Base-by-base conservation (phyloP, 805 yeast genomes). In the Candida chilensis region DNA sequence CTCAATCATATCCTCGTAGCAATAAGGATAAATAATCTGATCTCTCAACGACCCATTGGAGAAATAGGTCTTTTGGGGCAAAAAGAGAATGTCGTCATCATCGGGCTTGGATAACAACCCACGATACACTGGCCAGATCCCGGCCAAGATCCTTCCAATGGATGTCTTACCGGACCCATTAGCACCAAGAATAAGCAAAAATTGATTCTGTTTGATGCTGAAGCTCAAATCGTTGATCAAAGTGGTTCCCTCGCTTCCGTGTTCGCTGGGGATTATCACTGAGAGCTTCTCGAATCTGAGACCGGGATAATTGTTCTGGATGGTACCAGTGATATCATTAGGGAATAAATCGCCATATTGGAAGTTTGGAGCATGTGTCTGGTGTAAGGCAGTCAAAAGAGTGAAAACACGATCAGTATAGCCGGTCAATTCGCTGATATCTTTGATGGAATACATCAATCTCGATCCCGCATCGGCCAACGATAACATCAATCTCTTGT, bases 381-480 rank as follows among this genome's bases (percentile, higher is more conserved):
- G 73, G 55, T 88, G 96, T 35, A 88, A 61, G 17, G 77, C 76
- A n/a, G 81, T 65, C 32, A 88, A 59, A 30, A 88, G 61, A 13
- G 74, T 71, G 57, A 84, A 88, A 4, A 88, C 81, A 39, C 96
- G 61, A 43, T 85, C 90, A 1, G 96, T 85, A 48, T 83, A 81
- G 9, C 96, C 96, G 1, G 95, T 83, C 32, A 88, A 67, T 50
- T 79, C 88, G n/a, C 92, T 81, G 15, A 88, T 70, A 53, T 87
- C 96, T 51, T 88, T 88, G 41, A 87, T 82, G 2, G 96, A 86
- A 53, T 85, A 86, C 95, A 88, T 87, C 57, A 88, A 68, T 41
- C 96, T 67, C 10, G 94, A 81, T 4, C 96, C 96, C 0, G 97
- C 95, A 57, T 88, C 97, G 4, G 96, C 95, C 49, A 88, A 67